Evolutionary conservation across 345 rosid species (phyloP), one percentile per base, ranked within the genome.

Genomic region (Citrus glauca): DNA sequence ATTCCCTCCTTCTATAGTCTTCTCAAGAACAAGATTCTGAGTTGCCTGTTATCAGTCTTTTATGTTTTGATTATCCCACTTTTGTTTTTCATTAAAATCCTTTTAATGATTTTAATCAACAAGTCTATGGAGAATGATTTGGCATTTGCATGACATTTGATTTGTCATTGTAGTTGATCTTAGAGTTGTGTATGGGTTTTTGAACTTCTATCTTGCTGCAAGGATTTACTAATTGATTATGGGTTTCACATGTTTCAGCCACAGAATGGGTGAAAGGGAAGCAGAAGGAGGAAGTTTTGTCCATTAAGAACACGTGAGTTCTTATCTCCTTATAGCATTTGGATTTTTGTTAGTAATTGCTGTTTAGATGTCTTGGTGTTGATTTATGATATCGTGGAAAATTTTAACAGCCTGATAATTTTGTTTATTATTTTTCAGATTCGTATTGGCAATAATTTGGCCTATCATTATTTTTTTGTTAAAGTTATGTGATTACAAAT

Each of bases 181-280:
- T 9, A 4, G 70, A 32, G 14, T 66, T 8, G 40, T 4, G 19
- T 50, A 28, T 19, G 73, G 60, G 0, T 24, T 42, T 42, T 19
- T 3, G n/a, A 17, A 2, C 22, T 65, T 22, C 38, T 32, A 3
- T 3, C 63, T 22, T 30, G 32, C 17, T n/a, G 37, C 59, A 16
- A 64, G 38, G 32, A 50, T 25, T 6, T 13, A 19, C 17, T 25
- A 33, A 48, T 9, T 14, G 35, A 75, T 66, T 70, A 5, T 28
- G 24, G 6, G 20, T 62, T 76, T 77, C 16, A 42, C 71, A 19
- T 80, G 62, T 76, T 85, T 32, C 83, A 97, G 99, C 93, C 32
- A 91, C 98, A 14, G 99, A 97, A 83, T 97, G 99, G 99, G 99
- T 94, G 90, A 97, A 94, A 82, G 99, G 98, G 69, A 97, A 89